Percentiles rank a stretch among this genome's conserved stretches.
Evolutionary conservation across 345 rosid species (phyloP).

Genomic region (Alliaria petiolata): DNA sequence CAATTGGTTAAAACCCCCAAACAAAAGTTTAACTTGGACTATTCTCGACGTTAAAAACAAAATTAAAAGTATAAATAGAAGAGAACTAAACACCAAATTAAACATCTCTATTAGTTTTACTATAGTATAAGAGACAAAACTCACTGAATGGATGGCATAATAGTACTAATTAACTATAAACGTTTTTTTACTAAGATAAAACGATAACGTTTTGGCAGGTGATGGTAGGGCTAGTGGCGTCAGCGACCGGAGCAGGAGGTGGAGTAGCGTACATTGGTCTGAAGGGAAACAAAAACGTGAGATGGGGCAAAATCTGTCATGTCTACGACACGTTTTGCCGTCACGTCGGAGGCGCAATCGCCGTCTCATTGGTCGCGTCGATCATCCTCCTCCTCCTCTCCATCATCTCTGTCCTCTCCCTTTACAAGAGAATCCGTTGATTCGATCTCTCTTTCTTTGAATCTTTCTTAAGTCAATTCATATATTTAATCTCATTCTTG

Average conservation of each 20-base stretch:
- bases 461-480: not conserved
- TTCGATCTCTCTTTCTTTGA: constrained; percentile 3
- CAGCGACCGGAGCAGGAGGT: constrained; percentile 78
- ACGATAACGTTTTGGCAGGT: constrained; percentile 35
- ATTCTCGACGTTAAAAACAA: not conserved
- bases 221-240: constrained; percentile 68
- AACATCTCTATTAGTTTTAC: not conserved
- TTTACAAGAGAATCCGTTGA: constrained; percentile 42
- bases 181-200: not conserved
- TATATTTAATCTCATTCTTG: not conserved
- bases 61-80: not conserved
- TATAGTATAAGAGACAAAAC: not conserved
- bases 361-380: constrained; percentile 51
- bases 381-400: constrained; percentile 57
- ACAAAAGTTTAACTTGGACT: not conserved
- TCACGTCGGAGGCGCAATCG: constrained; percentile 45
- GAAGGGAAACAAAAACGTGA: constrained; percentile 50
- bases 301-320: constrained; percentile 53
- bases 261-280: constrained; percentile 68
- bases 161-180: not conserved
- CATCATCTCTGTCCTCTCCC: constrained; percentile 45
- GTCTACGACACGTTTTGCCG: constrained; percentile 55
- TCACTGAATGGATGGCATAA: not conserved
- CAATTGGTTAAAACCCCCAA: not conserved
- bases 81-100: not conserved